phyloP scores from a whole-genome alignment of 2,329 filamentous ascomycete genomes.

The Fusarium circinatum region DNA sequence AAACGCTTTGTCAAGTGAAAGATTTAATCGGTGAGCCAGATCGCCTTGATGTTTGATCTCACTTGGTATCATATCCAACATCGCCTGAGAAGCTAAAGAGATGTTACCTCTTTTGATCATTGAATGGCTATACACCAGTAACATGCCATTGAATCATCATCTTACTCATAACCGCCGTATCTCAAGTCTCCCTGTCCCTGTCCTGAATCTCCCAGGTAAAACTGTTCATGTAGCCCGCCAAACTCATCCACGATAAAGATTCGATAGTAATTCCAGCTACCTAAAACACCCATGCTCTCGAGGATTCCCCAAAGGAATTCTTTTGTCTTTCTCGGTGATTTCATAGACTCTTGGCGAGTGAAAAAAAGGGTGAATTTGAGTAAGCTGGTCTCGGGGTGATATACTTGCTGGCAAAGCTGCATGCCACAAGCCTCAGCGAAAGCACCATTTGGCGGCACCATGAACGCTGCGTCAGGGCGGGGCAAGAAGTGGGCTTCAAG shows the following conservation, averaged over 20 bases:
- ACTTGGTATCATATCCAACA: too few species aligned
- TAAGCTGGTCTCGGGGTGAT: background rate
- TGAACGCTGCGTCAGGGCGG: accelerated
- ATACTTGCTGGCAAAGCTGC: background rate
- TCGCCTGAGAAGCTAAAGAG: background rate
- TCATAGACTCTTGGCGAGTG: too few species aligned
- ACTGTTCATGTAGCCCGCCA: background rate
- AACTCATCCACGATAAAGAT: background rate
- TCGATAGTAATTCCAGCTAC: background rate
- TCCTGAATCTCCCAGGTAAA: background rate
- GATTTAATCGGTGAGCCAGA: background rate
- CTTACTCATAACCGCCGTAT: background rate
- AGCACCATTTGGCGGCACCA: background rate
- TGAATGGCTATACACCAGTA: accelerated
- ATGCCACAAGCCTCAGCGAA: background rate
- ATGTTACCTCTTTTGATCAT: background rate
- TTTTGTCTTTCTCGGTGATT: background rate
- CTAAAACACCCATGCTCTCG: background rate
- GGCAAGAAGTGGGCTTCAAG: background rate
- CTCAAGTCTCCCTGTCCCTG: background rate
- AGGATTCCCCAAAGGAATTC: background rate
- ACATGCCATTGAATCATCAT: background rate
- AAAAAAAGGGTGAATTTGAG: background rate
- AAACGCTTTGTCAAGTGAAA: too few species aligned
- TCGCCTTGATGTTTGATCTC: background rate